Evolutionary conservation across 148 eudicot genomes (phyloP).

Genomic region (Camellia japonica): DNA sequence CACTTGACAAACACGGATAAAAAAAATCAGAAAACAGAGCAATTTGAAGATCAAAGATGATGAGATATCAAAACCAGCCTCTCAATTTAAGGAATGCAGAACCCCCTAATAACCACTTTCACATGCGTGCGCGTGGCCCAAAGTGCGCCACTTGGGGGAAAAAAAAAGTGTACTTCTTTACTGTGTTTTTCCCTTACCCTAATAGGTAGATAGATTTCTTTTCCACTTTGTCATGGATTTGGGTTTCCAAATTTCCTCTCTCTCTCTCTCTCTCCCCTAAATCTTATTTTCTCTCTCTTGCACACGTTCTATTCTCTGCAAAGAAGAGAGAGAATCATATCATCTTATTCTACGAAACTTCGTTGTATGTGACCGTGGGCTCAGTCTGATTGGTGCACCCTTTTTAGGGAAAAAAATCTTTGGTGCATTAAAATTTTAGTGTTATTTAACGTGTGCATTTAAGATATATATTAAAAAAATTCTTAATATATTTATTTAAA

Average conservation of each 20-base stretch:
- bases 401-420: not conserved
- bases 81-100: not conserved
- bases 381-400: not conserved
- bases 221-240: not conserved
- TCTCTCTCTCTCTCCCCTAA: not conserved
- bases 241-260: not conserved
- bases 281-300: not conserved
- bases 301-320: not conserved
- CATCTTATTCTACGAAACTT: conserved; percentile 1
- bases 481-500: too few relatives aligned
- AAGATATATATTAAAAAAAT: too few relatives aligned
- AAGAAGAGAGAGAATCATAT: too few relatives aligned
- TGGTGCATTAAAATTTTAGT: too few relatives aligned
- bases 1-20: conserved; percentile 1
- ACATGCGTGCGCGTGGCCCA: not conserved
- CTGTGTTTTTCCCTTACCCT: not conserved
- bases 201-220: too few relatives aligned
- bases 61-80: not conserved
- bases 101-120: not conserved
- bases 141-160: not conserved
- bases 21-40: not conserved
- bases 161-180: not conserved
- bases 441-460: too few relatives aligned
- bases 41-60: not conserved
- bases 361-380: not conserved